Evolutionary conservation across 2,329 filamentous ascomycete species (phyloP).

Genomic region (Colletotrichum sp.): DNA sequence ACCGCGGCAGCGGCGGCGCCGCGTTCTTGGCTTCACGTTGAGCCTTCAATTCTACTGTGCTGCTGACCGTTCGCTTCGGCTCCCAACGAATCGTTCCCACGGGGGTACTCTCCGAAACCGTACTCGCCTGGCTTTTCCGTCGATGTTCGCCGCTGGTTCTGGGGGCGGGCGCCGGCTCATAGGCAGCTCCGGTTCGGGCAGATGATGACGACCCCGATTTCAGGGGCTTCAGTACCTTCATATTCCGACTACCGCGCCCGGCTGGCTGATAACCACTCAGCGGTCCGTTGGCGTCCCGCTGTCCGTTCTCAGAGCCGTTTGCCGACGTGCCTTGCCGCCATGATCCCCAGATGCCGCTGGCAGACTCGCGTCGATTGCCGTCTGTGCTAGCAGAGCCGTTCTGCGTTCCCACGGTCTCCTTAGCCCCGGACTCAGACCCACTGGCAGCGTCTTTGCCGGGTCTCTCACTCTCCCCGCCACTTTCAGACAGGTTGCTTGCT

Average conservation of each 20-base stretch:
- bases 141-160: constrained; percentile 55
- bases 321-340: constrained; percentile 67
- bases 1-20: constrained; percentile 52
- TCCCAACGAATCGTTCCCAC: constrained; percentile 55
- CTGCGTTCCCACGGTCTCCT: background rate
- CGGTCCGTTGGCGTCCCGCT: constrained; percentile 55
- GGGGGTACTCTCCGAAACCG: constrained; percentile 61
- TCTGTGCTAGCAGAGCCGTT: constrained; percentile 16
- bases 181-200: constrained; percentile 53
- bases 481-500: constrained; percentile 46
- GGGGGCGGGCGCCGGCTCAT: constrained; percentile 54
- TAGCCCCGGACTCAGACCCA: constrained; percentile 11
- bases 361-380: constrained; percentile 46
- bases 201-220: constrained; percentile 62
- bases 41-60: constrained; percentile 32
- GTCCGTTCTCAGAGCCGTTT: constrained; percentile 56
- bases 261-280: constrained; percentile 75
- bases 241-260: constrained; percentile 67
- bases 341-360: constrained; percentile 70
- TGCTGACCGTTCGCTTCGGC: constrained; percentile 52
- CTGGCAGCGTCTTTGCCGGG: constrained; percentile 25
- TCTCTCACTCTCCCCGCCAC: constrained; percentile 49
- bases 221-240: constrained; percentile 88
- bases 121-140: constrained; percentile 56
- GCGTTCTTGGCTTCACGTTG: constrained; percentile 36